Conservation (phyloP, 768 basidiomycete genomes). For the Leccinum olivaceopallidum region DNA sequence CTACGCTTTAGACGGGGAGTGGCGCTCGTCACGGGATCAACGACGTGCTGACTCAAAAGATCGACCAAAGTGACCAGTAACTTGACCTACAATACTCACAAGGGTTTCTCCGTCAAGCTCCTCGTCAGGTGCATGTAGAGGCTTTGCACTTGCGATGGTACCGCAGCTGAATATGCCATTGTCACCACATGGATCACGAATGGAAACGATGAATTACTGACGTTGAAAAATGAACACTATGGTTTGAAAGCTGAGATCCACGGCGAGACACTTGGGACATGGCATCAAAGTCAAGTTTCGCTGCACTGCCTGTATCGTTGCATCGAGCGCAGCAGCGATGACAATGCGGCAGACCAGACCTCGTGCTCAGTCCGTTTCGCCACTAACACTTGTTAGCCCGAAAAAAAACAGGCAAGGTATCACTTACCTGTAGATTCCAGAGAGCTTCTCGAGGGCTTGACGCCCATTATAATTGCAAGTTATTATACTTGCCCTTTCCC, state of each 20-base stretch:
- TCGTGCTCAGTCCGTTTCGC: neutral
- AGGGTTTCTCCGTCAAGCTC: conserved; percentile 10
- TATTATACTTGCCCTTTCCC: conserved; percentile 3
- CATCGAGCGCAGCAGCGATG: conserved; percentile 4
- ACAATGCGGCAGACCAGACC: neutral
- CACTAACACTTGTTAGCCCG: conserved; percentile 3
- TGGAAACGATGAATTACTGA: neutral
- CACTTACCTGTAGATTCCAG: conserved; percentile 16
- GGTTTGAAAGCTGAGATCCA: conserved; percentile 6
- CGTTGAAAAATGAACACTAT: conserved; percentile 1
- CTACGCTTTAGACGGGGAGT: too few relatives aligned
- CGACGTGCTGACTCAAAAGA: too few relatives aligned
- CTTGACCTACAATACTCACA: conserved; percentile 19
- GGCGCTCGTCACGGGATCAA: too few relatives aligned
- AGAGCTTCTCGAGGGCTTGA: neutral
- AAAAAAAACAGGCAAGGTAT: neutral
- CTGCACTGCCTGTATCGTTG: neutral
- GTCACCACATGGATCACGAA: conserved; percentile 1
- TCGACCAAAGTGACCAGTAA: too few relatives aligned
- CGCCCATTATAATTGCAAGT: neutral
- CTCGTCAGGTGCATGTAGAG: conserved; percentile 8
- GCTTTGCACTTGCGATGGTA: too few relatives aligned
- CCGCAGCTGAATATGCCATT: conserved; percentile 1
- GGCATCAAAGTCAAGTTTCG: conserved; percentile 1
- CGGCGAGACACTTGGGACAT: neutral